Base-by-base conservation (phyloP, 2,329 filamentous ascomycete genomes). In the Aspergillus sergii region DNA sequence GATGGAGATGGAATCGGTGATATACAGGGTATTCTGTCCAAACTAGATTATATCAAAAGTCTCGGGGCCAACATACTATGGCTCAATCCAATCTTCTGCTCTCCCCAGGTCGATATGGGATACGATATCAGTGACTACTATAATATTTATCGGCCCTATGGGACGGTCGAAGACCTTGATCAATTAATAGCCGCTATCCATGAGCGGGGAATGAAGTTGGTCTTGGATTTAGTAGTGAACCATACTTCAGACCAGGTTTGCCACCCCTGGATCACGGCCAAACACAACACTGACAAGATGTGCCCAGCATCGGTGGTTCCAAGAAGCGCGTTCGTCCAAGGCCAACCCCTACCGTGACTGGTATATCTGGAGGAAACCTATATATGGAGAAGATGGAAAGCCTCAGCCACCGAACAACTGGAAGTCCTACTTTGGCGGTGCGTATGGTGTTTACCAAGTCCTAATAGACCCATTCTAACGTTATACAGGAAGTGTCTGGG, bases 161-260 rank as follows among this genome's bases (percentile, higher is more conserved):
- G 89, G 39, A 88, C 87, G 0, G 78, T 91, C 2, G 78, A 81
- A 59, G 88, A 92, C 70, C 84, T 91, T 53, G 87, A 91, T 59
- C 75, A 77, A 0, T 75, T 92, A 43, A 87, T 91, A 53, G 72
- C 81, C n/a, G 84, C 84, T 55, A 82, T 85, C 48, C 87, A 90
- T 63, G 75, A 82, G 23, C 82, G 88, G 4, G 87, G 84, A 3
- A 91, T 93, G 85, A 86, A 85, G 66, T 76, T 93, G 19, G 87
- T 93, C 61, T 83, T 93, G 58, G 90, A 93, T 71, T 81, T 93
- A 2, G 91, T 93, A 2, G 84, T 93, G 65, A 94, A 93, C 69
- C 91, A 94, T 73, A 92, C 90, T 0, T 90, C 86, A 2, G 85
- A 89, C 67, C 83, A 91, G 82, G 2, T 57, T 32, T 3, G 55